phyloP scores from a whole-genome alignment of 1,139 yeast species.

The Petasospora rhodanensis region DNA sequence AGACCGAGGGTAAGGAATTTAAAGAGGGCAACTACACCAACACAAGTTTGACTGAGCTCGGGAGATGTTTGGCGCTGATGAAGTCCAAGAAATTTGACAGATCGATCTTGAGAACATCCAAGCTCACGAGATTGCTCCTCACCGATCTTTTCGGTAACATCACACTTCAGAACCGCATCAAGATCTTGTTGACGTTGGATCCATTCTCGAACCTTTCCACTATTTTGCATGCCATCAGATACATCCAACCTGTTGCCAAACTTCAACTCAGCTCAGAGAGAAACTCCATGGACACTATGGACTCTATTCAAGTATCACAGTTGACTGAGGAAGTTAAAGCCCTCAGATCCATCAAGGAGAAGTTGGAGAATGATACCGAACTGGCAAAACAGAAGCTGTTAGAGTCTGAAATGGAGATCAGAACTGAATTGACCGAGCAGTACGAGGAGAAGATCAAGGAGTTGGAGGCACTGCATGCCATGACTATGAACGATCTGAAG shows the following conservation, averaged over 20 bases:
- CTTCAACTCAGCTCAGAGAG: slow-evolving; percentile 20
- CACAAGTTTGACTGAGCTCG: slow-evolving; percentile 41
- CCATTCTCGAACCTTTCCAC: slow-evolving; percentile 37
- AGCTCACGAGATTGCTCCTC: slow-evolving; percentile 42
- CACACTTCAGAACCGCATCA: slow-evolving; percentile 22
- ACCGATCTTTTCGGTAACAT: slow-evolving; percentile 38
- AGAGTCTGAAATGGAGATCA: slow-evolving; percentile 28
- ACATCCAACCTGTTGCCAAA: slow-evolving; percentile 25
- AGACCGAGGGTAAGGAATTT: slow-evolving; percentile 37
- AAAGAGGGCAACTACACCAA: slow-evolving; percentile 45
- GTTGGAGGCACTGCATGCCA: slow-evolving; percentile 24
- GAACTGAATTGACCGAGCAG: slow-evolving; percentile 30
- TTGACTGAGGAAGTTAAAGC: slow-evolving; percentile 16
- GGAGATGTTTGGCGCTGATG: slow-evolving; percentile 39
- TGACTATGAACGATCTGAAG: slow-evolving; percentile 25
- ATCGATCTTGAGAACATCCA: slow-evolving; percentile 40
- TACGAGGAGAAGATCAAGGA: slow-evolving; percentile 30
- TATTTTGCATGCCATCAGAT: slow-evolving; percentile 23
- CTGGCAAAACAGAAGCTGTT: slow-evolving; percentile 20
- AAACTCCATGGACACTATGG: slow-evolving; percentile 15
- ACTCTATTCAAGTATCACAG: slow-evolving; percentile 8
- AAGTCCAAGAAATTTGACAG: slow-evolving; percentile 31
- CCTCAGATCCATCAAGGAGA: slow-evolving; percentile 11
- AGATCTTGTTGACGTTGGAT: slow-evolving; percentile 53
- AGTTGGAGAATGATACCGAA: slow-evolving; percentile 24